Evolutionary conservation across 306 rosid genomes (phyloP), one percentile per base, ranked within the genome.

Genomic region (Gastrolobium villosum): DNA sequence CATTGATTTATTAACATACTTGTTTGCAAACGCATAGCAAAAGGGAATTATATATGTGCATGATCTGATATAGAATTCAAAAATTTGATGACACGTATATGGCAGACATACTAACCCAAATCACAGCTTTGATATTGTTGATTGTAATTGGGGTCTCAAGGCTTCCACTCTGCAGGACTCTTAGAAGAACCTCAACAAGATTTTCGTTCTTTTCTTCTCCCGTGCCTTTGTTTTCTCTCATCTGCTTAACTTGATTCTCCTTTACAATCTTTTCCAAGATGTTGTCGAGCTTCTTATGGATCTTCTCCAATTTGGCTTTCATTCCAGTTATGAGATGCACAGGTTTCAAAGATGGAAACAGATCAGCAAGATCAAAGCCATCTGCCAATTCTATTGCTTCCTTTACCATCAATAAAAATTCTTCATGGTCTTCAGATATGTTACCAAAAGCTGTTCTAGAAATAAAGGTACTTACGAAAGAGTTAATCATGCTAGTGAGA

Each of bases 351-450:
- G 88, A 81, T 37, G 86, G 88, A 13, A 72, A 85, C 72, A 85
- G 13, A 57, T 85, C 88, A 10, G 81, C 81, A 5, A 78, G 14
- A 5, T 81, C 82, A 78, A 78, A 85, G 0, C 88, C 88, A 8
- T 44, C 77, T 0, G 68, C 0, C 2, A 64, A 20, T 7, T 56
- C 40, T 6, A 14, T n/a, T 28, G 1, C 7, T 43, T 75, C 11
- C 32, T 65, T 70, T 0, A 79, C 1, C 34, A 53, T 5, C 1
- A 46, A 13, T 31, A 69, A 13, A 10, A 88, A 54, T 26, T 55
- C 76, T 20, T 70, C 80, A 36, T 62, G 67, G 3, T 83, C 39
- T 10, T 71, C 54, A n/a, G 57, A 45, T 41, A 60, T 75, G 6
- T 72, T 52, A 1, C 87, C 87, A 55, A 85, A 78, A 2, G 57